phyloP scores from a whole-genome alignment of 2,329 filamentous ascomycete species.

The Penicillium sp. region DNA sequence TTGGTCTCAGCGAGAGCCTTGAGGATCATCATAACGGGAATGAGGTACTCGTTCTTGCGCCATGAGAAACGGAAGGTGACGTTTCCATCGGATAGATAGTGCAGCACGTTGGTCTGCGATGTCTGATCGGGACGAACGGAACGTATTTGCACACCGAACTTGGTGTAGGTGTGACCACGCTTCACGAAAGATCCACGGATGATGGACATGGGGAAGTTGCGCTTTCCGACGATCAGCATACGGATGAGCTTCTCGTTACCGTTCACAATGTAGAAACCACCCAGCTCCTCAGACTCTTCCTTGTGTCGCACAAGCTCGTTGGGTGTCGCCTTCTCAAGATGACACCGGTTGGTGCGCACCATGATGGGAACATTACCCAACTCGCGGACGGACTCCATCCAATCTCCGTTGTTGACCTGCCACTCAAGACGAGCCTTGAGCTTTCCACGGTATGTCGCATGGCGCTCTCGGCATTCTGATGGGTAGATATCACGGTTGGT shows the following conservation, averaged over 20 bases:
- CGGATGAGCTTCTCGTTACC: slow-evolving; percentile 96
- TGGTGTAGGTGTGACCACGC: slow-evolving; percentile 83
- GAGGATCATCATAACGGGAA: slow-evolving; percentile 93
- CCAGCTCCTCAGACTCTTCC: slow-evolving; percentile 94
- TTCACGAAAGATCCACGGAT: slow-evolving; percentile 85
- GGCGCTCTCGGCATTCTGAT: slow-evolving; percentile 90
- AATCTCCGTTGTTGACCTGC: slow-evolving; percentile 81
- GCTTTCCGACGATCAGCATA: slow-evolving; percentile 82
- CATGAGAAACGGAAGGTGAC: slow-evolving; percentile 97
- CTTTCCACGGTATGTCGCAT: slow-evolving; percentile 86
- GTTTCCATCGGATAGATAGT: slow-evolving; percentile 94
- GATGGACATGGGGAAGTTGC: slow-evolving; percentile 96
- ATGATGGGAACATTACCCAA: slow-evolving; percentile 90
- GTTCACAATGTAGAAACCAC: slow-evolving; percentile 97
- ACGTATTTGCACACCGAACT: slow-evolving; percentile 86
- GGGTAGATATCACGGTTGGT: slow-evolving; percentile 84
- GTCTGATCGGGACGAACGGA: slow-evolving; percentile 96
- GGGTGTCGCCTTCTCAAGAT: slow-evolving; percentile 83
- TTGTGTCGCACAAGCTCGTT: slow-evolving; percentile 80
- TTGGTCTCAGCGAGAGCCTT: slow-evolving; percentile 96
- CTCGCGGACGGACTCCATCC: slow-evolving; percentile 79
- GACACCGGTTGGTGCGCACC: slow-evolving; percentile 90
- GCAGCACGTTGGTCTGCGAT: slow-evolving; percentile 93
- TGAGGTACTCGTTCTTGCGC: slow-evolving; percentile 95
- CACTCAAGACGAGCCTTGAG: slow-evolving; percentile 83